Evolutionary conservation across 1,284 basidiomycete species (phyloP).

Genomic region (Prillingera fragicola): DNA sequence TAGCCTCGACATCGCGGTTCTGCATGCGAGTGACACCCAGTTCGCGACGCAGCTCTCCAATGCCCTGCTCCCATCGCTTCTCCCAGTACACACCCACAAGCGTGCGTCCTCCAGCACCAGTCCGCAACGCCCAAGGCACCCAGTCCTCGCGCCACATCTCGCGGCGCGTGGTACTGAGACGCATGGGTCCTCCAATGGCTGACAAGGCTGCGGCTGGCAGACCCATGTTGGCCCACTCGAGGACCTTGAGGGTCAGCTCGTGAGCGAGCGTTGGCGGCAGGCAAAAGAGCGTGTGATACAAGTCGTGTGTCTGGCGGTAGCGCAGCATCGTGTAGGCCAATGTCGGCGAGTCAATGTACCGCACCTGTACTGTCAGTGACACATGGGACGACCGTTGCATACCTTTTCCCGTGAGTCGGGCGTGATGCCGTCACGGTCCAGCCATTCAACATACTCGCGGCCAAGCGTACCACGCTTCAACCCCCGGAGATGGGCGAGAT

Average conservation of each 20-base stretch:
- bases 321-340: conserved; percentile 96
- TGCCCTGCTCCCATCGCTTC: conserved; percentile 78
- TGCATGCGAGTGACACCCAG: conserved; percentile 58
- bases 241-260: conserved; percentile 93
- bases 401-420: conserved; percentile 92
- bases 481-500: conserved; percentile 61
- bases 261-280: conserved; percentile 85
- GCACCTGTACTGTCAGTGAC: conserved; percentile 58
- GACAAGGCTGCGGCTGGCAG: conserved; percentile 83
- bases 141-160: conserved; percentile 56
- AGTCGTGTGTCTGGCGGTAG: conserved; percentile 95
- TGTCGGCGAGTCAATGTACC: conserved; percentile 87
- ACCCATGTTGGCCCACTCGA: conserved; percentile 88
- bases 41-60: conserved; percentile 72
- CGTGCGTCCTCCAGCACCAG: conserved; percentile 65
- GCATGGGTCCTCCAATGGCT: conserved; percentile 61
- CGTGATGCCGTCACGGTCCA: conserved; percentile 81
- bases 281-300: conserved; percentile 84
- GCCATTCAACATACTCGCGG: conserved; percentile 82
- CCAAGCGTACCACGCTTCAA: conserved; percentile 81
- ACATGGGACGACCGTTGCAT: background rate
- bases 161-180: conserved; percentile 36
- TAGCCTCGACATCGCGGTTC: conserved; percentile 29
- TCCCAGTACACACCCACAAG: conserved; percentile 95
- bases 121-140: conserved; percentile 82